Evolutionary conservation across 257 asterid species (phyloP), one percentile per base, ranked within the genome.

Genomic region (Jasminum sambac): DNA sequence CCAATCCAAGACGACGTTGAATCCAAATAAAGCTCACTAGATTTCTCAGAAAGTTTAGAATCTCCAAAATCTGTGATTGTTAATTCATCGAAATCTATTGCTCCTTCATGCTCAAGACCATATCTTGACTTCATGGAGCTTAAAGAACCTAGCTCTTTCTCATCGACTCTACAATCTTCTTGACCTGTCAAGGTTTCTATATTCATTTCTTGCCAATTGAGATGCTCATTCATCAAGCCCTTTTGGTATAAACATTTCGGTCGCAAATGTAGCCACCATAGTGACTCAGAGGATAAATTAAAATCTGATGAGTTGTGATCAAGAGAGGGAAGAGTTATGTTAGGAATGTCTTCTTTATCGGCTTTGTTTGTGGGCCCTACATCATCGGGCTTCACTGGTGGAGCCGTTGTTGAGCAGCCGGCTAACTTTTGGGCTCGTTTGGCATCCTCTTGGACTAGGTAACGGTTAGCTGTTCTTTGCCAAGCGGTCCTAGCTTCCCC

Each of bases 381-480:
- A 34, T 83, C 95, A 44, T 77, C 70, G 37, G 80, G 86, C 65
- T 79, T 83, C 17, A 63, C 65, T 2, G 86, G 66, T 36, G 88
- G 85, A 38, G 89, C 77, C n/a, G 76, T 59, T 2, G 96, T 79
- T 5, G 97, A 82, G 79, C 86, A 88, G 76, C 86, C 87, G 60
- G 97, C 96, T 77, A 93, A 84, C 76, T 81, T 93, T 5, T 97
- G 98, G 73, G 98, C 97, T 79, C 95, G 71, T 80, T 89, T 89
- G 41, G 98, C 98, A 78, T 92, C 98, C 80, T 92, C 96, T 77
- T 92, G 98, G 68, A 88, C 92, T 63, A 92, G 82, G 74, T 90
- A 92, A 66, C 98, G 84, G 70, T 90, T 90, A 63, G 86, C 96
- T 48, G 95, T 86, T 78, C 96, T 89, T 77, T 90, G 96, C 95